Conservation (phyloP, 2,329 filamentous ascomycete genomes). For the Ceratocystis ficicola region DNA sequence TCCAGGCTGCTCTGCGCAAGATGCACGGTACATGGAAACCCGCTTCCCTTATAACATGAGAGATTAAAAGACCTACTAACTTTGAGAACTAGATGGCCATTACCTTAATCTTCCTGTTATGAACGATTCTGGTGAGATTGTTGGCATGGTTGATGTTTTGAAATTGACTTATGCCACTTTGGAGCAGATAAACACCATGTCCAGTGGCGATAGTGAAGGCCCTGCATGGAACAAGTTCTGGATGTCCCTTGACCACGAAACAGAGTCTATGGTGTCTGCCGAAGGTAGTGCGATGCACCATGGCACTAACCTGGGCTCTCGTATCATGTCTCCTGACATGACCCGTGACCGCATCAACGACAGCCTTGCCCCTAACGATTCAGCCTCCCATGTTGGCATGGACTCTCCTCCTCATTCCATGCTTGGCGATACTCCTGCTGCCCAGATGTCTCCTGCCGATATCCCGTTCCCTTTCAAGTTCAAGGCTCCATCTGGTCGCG, state of each 20-base stretch:
- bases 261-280: conserved; percentile 91
- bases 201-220: conserved; percentile 74
- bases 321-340: conserved; percentile 70
- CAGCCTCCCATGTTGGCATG: conserved; percentile 78
- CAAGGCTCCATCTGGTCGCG: conserved; percentile 88
- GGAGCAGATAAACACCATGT: conserved; percentile 96
- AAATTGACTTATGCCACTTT: conserved; percentile 97
- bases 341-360: conserved; percentile 60
- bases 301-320: conserved; percentile 51
- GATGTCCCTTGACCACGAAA: conserved; percentile 88
- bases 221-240: conserved; percentile 99
- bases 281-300: conserved; percentile 55
- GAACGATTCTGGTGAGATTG: conserved; percentile 93
- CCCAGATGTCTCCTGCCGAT: conserved; percentile 52
- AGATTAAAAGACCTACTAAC: conserved; percentile 10
- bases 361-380: conserved; percentile 84
- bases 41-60: not conserved
- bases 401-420: conserved; percentile 63
- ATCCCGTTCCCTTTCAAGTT: conserved; percentile 95
- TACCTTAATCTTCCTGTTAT: conserved; percentile 97
- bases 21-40: conserved; percentile 71
- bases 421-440: conserved; percentile 35
- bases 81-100: conserved; percentile 62
- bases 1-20: conserved; percentile 92
- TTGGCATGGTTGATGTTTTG: conserved; percentile 97